Conservation (phyloP, 768 basidiomycete genomes). For the Plicaturopsis crispa region DNA sequence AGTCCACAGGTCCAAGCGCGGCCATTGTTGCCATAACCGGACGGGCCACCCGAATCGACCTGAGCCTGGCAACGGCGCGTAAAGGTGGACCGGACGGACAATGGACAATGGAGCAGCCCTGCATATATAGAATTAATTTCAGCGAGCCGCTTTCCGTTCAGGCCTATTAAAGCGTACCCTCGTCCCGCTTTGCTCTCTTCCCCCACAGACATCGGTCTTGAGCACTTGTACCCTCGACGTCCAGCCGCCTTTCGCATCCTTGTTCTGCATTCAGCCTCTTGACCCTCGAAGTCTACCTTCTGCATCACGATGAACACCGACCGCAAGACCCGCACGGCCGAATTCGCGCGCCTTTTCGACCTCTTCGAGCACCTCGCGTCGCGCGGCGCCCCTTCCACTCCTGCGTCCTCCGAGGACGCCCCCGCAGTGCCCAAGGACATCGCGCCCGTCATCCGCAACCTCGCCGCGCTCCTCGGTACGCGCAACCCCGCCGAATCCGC, state of each 20-base stretch:
- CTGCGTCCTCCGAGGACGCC: conserved; percentile 17
- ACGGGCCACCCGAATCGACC: too few species aligned
- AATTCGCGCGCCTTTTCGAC: conserved; percentile 46
- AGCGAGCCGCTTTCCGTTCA: too few species aligned
- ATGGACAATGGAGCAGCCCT: too few species aligned
- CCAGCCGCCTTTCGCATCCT: not conserved
- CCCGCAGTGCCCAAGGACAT: conserved; percentile 28
- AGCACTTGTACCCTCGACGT: not conserved
- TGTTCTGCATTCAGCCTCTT: not conserved
- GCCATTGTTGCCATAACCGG: too few species aligned
- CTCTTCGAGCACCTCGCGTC: conserved; percentile 48
- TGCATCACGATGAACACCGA: conserved; percentile 17
- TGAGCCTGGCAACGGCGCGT: too few species aligned
- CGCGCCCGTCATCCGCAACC: conserved; percentile 24
- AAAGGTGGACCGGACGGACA: too few species aligned
- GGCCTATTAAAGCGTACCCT: too few species aligned
- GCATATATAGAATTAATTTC: too few species aligned
- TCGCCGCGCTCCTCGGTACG: conserved; percentile 16
- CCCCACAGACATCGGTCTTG: not conserved
- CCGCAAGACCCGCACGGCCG: conserved; percentile 36
- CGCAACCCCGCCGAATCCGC: conserved; percentile 14
- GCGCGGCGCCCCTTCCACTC: conserved; percentile 25
- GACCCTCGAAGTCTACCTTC: not conserved
- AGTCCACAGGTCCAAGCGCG: too few species aligned
- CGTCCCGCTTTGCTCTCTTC: too few species aligned